Percentiles rank a stretch among this genome's conserved stretches.
phyloP scores from a whole-genome alignment of 805 yeast genomes.

The Hanseniaspora nectarophila region DNA sequence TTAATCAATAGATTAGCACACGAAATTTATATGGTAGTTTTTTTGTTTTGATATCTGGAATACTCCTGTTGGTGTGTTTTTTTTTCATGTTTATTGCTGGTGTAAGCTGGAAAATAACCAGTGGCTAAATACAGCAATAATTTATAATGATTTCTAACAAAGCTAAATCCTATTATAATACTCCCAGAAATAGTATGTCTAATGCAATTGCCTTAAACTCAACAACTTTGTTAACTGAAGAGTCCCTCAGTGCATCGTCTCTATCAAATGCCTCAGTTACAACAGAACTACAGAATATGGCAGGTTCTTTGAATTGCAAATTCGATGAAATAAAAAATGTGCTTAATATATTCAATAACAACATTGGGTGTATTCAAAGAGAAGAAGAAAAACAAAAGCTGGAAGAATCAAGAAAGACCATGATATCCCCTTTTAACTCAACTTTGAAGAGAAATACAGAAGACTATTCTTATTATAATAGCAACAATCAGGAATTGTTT shows the following conservation, averaged over 20 bases:
- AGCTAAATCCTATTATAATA: background rate
- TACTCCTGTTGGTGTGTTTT: too few relatives aligned
- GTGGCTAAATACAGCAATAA: background rate
- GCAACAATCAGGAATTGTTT: background rate
- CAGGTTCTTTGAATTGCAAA: background rate
- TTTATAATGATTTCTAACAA: background rate
- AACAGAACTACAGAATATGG: background rate
- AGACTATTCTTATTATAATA: background rate
- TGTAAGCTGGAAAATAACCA: too few relatives aligned
- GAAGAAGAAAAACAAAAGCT: background rate
- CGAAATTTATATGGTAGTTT: too few relatives aligned
- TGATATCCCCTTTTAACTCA: background rate
- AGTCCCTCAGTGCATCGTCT: background rate
- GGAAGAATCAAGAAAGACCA: too few relatives aligned
- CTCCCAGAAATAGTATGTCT: background rate
- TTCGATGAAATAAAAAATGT: conserved; percentile 2
- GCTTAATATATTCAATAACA: background rate
- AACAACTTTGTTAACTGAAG: background rate
- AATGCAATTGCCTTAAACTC: background rate
- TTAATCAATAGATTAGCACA: too few relatives aligned
- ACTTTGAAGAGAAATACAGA: background rate
- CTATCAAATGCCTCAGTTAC: background rate
- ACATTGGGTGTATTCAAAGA: background rate
- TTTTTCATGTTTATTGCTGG: background rate
- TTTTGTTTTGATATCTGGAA: too few relatives aligned